phyloP scores from a whole-genome alignment of 257 asterid genomes.

The Fraxinus excelsior region DNA sequence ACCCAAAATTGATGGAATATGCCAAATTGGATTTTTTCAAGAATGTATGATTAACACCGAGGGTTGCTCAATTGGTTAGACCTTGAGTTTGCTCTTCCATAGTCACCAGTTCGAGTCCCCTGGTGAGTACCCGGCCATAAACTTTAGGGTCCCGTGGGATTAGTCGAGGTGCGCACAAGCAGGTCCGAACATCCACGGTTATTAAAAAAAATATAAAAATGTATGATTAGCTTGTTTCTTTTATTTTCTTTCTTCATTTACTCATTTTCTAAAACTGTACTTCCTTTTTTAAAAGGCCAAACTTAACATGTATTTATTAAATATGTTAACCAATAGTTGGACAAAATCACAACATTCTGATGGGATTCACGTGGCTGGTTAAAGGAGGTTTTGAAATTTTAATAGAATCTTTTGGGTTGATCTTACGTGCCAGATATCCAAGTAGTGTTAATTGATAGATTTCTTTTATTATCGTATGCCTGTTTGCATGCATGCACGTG shows the following conservation, averaged over 20 bases:
- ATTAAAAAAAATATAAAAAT: too few relatives aligned
- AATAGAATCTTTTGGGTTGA: not conserved
- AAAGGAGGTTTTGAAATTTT: not conserved
- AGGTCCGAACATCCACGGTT: too few relatives aligned
- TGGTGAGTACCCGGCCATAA: too few relatives aligned
- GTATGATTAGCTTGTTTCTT: too few relatives aligned
- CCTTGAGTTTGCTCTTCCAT: too few relatives aligned
- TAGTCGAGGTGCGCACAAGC: too few relatives aligned
- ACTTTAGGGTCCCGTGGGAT: too few relatives aligned
- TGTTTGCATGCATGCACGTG: not conserved
- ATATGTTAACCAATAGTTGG: not conserved
- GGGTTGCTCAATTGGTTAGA: too few relatives aligned
- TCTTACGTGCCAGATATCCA: not conserved
- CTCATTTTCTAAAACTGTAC: not conserved
- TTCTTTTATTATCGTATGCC: not conserved
- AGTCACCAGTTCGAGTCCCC: too few relatives aligned
- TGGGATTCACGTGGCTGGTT: not conserved
- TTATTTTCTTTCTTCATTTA: not conserved
- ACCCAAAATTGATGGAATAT: not conserved
- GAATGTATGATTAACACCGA: not conserved
- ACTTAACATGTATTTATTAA: not conserved
- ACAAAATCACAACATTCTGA: not conserved
- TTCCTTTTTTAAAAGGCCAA: too few relatives aligned
- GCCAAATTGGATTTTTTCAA: not conserved
- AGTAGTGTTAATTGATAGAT: not conserved